Percentiles rank a stretch among this genome's conserved stretches.
Conservation (phyloP, 345 rosid species). For the Crucihimalaya himalaica region DNA sequence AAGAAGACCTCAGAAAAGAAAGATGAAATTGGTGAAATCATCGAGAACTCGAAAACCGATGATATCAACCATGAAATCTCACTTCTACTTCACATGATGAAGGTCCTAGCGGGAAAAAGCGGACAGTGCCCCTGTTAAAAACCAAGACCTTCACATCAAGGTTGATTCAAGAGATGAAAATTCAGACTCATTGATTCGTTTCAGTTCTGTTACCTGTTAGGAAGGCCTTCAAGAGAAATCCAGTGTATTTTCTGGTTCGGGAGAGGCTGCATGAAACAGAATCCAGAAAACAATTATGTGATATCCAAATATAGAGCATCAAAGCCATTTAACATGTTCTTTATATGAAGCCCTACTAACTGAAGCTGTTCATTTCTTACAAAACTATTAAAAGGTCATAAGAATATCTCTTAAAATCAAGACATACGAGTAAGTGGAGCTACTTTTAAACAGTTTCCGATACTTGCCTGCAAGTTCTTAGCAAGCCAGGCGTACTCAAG, state of each 20-base stretch:
- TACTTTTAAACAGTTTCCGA: not conserved
- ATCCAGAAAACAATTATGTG: not conserved
- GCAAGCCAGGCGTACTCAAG: conserved; percentile 94
- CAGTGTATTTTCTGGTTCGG: conserved; percentile 93
- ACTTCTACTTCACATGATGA: conserved; percentile 77
- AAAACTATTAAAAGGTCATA: not conserved
- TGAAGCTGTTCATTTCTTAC: not conserved
- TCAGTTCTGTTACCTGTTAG: conserved; percentile 56
- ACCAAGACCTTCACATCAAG: conserved; percentile 23
- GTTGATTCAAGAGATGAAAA: conserved; percentile 10
- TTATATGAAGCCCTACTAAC: not conserved
- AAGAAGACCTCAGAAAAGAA: not conserved
- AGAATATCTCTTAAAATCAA: not conserved
- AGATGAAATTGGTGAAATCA: not conserved
- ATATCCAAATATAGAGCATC: not conserved
- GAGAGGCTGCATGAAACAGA: conserved; percentile 58
- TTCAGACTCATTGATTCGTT: not conserved
- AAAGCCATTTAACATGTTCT: not conserved
- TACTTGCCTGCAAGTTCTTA: conserved; percentile 78
- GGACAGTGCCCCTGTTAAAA: conserved; percentile 70
- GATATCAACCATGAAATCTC: conserved; percentile 36
- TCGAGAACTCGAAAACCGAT: not conserved
- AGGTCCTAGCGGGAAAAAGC: conserved; percentile 81
- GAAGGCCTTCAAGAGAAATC: conserved; percentile 88
- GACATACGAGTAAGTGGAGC: not conserved